Evolutionary conservation across 2,329 filamentous ascomycete species (phyloP).

Genomic region (Elsinoe australis): DNA sequence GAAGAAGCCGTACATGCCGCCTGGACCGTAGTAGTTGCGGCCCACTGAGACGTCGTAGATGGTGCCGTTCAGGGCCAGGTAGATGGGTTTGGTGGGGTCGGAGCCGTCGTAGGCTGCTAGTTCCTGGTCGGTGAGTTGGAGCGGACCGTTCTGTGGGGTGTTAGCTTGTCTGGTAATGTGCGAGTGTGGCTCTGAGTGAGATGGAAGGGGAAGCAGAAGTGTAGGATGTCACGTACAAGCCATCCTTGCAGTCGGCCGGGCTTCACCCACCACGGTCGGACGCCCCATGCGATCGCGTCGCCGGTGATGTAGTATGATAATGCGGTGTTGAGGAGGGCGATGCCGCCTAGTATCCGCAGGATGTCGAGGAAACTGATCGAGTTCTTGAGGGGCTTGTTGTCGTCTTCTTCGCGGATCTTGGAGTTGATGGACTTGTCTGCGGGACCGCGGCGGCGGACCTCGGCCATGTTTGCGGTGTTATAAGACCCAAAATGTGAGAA

Average conservation of each 20-base stretch:
- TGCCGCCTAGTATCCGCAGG: constrained; percentile 29
- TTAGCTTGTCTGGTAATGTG: constrained; percentile 17
- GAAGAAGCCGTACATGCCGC: constrained; percentile 81
- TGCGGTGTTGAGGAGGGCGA: constrained; percentile 31
- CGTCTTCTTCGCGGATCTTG: constrained; percentile 10
- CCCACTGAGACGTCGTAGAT: constrained; percentile 76
- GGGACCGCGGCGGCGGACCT: constrained; percentile 10
- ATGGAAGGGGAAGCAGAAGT: constrained; percentile 13
- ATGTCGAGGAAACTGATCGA: constrained; percentile 25
- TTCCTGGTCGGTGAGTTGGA: constrained; percentile 66
- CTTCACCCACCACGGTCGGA: constrained; percentile 54
- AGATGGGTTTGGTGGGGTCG: constrained; percentile 68
- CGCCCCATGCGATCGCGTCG: constrained; percentile 59
- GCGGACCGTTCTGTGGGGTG: constrained; percentile 44
- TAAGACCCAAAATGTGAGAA: too few species aligned
- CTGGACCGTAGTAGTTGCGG: constrained; percentile 49
- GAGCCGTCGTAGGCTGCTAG: constrained; percentile 70
- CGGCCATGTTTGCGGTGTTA: constrained; percentile 8
- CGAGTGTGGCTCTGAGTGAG: not conserved
- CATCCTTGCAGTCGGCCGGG: constrained; percentile 52
- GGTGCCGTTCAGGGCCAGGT: constrained; percentile 80
- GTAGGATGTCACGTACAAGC: constrained; percentile 43
- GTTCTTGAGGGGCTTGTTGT: not conserved
- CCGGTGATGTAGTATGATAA: constrained; percentile 35
- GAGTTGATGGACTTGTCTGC: not conserved